Conservation (phyloP, 495 filamentous ascomycete genomes). For the Hypoxylon trugodes region DNA sequence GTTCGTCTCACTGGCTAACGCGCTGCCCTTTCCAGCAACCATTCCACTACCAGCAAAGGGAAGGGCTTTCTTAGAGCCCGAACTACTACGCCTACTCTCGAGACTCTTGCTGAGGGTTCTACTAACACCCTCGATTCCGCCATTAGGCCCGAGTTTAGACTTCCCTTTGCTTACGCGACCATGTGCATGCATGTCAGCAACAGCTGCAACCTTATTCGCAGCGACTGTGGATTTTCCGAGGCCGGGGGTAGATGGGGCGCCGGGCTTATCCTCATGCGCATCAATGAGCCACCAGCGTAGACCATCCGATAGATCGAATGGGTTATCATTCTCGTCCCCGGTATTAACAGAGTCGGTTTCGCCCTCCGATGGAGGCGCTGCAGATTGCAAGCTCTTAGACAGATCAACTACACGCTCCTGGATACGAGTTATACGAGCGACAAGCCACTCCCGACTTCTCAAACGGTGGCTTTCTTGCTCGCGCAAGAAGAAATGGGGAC, state of each 20-base stretch:
- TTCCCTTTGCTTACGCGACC: conserved; percentile 65
- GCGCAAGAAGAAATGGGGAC: conserved; percentile 94
- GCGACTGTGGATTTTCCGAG: conserved; percentile 89
- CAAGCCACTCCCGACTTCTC: conserved; percentile 84
- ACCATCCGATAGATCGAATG: conserved; percentile 95
- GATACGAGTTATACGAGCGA: conserved; percentile 90
- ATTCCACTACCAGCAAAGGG: conserved; percentile 54
- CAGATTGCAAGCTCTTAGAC: conserved; percentile 67
- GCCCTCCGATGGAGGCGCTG: conserved; percentile 33
- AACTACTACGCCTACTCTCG: conserved; percentile 88
- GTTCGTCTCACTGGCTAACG: conserved; percentile 60
- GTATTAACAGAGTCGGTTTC: conserved; percentile 56
- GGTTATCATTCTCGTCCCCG: conserved; percentile 90
- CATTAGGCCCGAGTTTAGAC: conserved; percentile 49
- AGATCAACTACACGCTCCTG: conserved; percentile 95
- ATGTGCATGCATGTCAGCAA: conserved; percentile 58
- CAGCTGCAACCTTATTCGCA: conserved; percentile 85
- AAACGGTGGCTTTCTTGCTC: conserved; percentile 92
- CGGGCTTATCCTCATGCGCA: conserved; percentile 90
- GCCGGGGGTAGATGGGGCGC: conserved; percentile 91
- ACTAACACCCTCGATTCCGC: conserved; percentile 72
- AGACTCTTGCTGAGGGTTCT: conserved; percentile 85
- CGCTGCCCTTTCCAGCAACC: conserved; percentile 50
- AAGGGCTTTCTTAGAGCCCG: conserved; percentile 74
- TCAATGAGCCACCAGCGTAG: conserved; percentile 96